phyloP scores from a whole-genome alignment of 306 rosid species.

The Cotoneaster glaucophyllus region DNA sequence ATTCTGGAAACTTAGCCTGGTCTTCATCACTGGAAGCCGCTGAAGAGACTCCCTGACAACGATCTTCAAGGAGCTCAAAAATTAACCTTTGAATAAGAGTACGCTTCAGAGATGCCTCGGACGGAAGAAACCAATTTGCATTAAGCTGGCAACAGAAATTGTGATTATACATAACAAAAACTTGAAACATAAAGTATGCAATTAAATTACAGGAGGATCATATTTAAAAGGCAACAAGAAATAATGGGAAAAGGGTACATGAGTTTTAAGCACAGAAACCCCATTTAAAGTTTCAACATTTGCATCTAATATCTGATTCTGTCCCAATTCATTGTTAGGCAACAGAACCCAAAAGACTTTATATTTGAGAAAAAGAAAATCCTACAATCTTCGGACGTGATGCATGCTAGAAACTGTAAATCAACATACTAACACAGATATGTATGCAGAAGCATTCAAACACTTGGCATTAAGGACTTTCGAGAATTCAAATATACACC shows the following conservation, averaged over 20 bases:
- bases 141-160: conserved; percentile 52
- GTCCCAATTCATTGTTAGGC: background rate
- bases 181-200: background rate
- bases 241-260: background rate
- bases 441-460: background rate
- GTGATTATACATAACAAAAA: background rate
- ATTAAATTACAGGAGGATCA: background rate
- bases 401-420: background rate
- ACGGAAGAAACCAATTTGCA: conserved; percentile 80
- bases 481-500: background rate
- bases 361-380: background rate
- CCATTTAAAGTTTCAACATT: background rate
- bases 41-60: conserved; percentile 35
- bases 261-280: background rate
- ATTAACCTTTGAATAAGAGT: conserved; percentile 76
- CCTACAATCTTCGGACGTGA: background rate
- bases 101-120: conserved; percentile 90
- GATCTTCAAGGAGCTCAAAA: conserved; percentile 58
- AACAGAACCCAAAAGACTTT: background rate
- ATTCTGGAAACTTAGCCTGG: conserved; percentile 24
- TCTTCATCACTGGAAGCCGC: conserved; percentile 45
- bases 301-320: background rate
- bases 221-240: background rate
- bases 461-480: background rate
- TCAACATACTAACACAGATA: background rate